Conservation (phyloP, 176 grass and related monocot genomes). For the Lolium perenne region DNA sequence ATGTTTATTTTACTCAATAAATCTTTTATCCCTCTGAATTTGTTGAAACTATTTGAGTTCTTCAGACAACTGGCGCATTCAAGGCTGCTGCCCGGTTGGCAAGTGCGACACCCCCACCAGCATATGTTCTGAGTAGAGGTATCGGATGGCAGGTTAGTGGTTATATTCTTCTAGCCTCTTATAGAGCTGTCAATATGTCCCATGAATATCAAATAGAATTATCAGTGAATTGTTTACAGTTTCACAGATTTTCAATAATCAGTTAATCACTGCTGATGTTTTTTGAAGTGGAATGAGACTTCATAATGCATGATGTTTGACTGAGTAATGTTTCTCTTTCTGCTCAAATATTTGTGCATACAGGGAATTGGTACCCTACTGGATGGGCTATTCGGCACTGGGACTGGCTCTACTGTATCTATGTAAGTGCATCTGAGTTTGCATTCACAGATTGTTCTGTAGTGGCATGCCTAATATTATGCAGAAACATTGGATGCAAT, state of each 20-base stretch:
- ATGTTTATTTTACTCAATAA: conserved; percentile 8
- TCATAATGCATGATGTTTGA: neutral
- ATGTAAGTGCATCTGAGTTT: conserved; percentile 66
- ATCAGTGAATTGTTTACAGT: neutral
- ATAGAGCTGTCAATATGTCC: neutral
- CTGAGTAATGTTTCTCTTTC: neutral
- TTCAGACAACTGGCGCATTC: conserved; percentile 85
- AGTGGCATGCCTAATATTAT: neutral
- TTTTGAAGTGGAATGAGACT: neutral
- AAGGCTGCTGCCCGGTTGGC: conserved; percentile 92
- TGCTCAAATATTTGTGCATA: conserved; percentile 26
- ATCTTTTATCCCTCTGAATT: conserved; percentile 29
- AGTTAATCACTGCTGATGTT: neutral
- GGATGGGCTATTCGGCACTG: conserved; percentile 86
- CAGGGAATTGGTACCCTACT: conserved; percentile 91
- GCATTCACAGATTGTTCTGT: neutral
- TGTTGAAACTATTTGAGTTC: conserved; percentile 30
- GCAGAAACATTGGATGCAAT: conserved; percentile 25
- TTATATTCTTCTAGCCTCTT: neutral
- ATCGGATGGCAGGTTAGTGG: conserved; percentile 84
- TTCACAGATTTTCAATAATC: neutral
- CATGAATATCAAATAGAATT: conserved; percentile 6
- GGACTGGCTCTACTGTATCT: conserved; percentile 90
- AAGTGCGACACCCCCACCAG: conserved; percentile 96
- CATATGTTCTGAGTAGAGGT: conserved; percentile 88